Base-by-base conservation (phyloP, 2,329 filamentous ascomycete genomes). In the Trichothecium roseum region DNA sequence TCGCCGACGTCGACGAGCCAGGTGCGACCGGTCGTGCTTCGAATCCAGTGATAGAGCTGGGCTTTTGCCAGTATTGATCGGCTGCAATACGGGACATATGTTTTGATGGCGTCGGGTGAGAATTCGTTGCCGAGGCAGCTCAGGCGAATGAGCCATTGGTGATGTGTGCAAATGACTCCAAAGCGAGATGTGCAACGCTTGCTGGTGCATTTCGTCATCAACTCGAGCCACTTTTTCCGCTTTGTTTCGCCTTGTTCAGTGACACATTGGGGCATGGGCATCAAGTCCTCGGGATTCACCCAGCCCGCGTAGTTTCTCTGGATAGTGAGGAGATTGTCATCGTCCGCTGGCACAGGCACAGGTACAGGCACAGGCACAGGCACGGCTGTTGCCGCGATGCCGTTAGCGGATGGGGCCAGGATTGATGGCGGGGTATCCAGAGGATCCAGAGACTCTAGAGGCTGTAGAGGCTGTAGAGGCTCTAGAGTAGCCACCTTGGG, bases 81-180 rank as follows among this genome's bases (percentile, higher is more conserved):
- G 17, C 24, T 22, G 30, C 30, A 37, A 30, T 37, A 37, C 15
- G 36, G 15, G 16, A 37, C 14, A 15, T 34, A 37, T 16, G 18
- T 28, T 18, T 34, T 17, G 15, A 30, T 24, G 15, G 17, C 30
- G 30, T 22, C 20, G 12, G 36, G 26, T 16, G 30, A 33, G 26
- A 37, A 24, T 28, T 37, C 30, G 15, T 20, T 17, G 37, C 37
- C 35, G 20, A 38, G 37, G 35, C 37, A 36, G 32, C 37, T 36
- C 20, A 38, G 37, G 29, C 35, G 15, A 7, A 32, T 38, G 13
- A 38, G 33, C 33, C 37, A 38, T 15, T 32, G 33, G 22, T 24
- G 22, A 8, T 22, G 28, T 17, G 29, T 35, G 37, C 33, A 38
- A 17, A 38, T 35, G 24, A 29, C 15, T 18, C n/a, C 20, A 28